A percentile compares a stretch with the other conserved stretches of the same genome.
phyloP scores from a whole-genome alignment of 805 yeast species.

The Myxozyma sirexii region DNA sequence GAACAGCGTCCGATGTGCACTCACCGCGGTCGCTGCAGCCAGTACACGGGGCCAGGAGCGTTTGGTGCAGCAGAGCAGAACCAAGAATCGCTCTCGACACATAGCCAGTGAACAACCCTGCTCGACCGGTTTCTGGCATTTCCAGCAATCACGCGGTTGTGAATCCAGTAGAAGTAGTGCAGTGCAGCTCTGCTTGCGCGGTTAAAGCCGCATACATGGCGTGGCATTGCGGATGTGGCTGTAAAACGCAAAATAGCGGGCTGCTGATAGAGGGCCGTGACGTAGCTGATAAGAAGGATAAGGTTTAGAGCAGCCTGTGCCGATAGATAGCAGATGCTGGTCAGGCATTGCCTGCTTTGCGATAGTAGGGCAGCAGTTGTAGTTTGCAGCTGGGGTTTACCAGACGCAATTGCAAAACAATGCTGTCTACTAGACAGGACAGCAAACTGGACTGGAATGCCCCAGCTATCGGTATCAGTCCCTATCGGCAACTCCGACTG shows the following conservation, averaged over 20 bases:
- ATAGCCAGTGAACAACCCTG: too few relatives aligned
- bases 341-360: too few relatives aligned
- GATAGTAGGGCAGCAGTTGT: too few relatives aligned
- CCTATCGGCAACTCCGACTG: background rate
- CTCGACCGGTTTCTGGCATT: background rate
- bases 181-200: background rate
- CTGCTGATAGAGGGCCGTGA: too few relatives aligned
- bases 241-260: background rate
- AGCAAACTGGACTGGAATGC: background rate
- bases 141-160: constrained; percentile 16
- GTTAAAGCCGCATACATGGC: background rate
- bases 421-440: too few relatives aligned
- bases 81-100: background rate
- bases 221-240: background rate
- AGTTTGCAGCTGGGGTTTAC: too few relatives aligned
- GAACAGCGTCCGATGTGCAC: too few relatives aligned
- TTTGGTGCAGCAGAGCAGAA: background rate
- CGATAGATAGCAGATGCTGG: background rate
- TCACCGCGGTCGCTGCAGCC: too few relatives aligned
- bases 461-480: background rate
- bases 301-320: background rate
- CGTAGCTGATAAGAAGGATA: background rate
- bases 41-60: too few relatives aligned
- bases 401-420: too few relatives aligned
- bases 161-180: too few relatives aligned